A percentile compares a stretch with the other conserved stretches of the same genome.
Evolutionary conservation across 1,284 basidiomycete species (phyloP).

Genomic region (Inonotus obliquus): DNA sequence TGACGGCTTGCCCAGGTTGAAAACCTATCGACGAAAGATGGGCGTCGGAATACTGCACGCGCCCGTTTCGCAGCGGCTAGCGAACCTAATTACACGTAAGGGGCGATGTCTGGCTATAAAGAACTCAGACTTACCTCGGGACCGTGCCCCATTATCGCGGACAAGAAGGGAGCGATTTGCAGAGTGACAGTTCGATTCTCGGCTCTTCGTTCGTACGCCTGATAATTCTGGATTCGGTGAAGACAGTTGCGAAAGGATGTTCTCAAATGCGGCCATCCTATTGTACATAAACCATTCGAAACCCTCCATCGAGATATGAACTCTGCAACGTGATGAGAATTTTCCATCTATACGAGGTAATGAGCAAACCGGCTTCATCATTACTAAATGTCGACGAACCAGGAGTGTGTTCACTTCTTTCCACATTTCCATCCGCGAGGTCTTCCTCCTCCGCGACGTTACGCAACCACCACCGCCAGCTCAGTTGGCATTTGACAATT

Average conservation of each 20-base stretch:
- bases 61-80: conserved; percentile 26
- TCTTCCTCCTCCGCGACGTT: conserved; percentile 62
- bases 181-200: conserved; percentile 8
- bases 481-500: conserved; percentile 77
- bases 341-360: background rate
- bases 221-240: conserved; percentile 26
- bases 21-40: conserved; percentile 40
- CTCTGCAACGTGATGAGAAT: conserved; percentile 47
- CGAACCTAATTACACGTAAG: background rate
- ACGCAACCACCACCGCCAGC: conserved; percentile 92
- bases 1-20: conserved; percentile 51
- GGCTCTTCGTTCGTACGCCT: conserved; percentile 8
- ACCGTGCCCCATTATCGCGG: background rate
- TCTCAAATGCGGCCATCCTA: conserved; percentile 80
- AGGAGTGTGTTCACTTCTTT: background rate
- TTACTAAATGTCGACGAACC: conserved; percentile 18
- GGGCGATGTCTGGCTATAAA: background rate
- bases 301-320: conserved; percentile 75
- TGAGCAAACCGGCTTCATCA: background rate
- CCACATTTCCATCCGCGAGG: conserved; percentile 31
- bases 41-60: conserved; percentile 35
- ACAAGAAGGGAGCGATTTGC: background rate
- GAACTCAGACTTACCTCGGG: background rate
- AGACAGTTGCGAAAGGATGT: conserved; percentile 74
- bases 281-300: conserved; percentile 92